A percentile compares a stretch with the other conserved stretches of the same genome.
Evolutionary conservation across 805 yeast species (phyloP).

Genomic region (Kodamaea kaohsiungensis): DNA sequence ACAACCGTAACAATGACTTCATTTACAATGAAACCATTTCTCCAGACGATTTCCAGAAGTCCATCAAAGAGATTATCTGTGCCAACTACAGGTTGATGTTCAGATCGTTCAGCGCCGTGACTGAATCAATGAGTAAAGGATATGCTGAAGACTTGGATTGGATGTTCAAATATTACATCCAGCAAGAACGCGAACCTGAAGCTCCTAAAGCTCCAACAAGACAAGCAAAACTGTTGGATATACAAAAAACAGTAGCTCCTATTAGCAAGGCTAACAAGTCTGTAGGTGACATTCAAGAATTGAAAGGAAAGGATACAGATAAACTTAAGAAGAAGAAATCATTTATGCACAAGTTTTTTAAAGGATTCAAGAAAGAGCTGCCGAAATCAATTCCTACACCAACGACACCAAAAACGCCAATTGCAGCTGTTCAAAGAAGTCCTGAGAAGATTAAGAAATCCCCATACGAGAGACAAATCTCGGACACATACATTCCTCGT

Average conservation of each 20-base stretch:
- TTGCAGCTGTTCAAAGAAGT: neutral
- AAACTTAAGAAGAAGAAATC: constrained; percentile 11
- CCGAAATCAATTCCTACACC: neutral
- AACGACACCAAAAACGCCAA: neutral
- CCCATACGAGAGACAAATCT: constrained; percentile 11
- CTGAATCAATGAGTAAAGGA: constrained; percentile 21
- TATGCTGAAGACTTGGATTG: constrained; percentile 19
- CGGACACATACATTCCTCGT: constrained; percentile 23
- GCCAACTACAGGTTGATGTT: constrained; percentile 22
- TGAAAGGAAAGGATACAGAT: neutral
- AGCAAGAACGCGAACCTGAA: neutral
- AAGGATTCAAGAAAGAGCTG: constrained; percentile 9
- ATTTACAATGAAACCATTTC: constrained; percentile 24
- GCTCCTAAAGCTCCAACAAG: neutral
- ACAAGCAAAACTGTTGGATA: neutral
- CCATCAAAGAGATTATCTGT: constrained; percentile 24
- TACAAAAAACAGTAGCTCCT: neutral
- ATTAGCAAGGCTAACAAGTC: neutral
- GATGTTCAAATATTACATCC: constrained; percentile 10
- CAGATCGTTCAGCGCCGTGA: constrained; percentile 23
- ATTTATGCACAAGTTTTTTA: constrained; percentile 10
- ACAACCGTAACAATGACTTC: constrained; percentile 17
- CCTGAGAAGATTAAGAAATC: neutral
- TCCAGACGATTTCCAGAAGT: constrained; percentile 20
- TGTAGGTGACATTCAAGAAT: neutral